Percentiles rank a stretch among this genome's conserved stretches.
These are phyloP conservation scores for Fusarium sp. DNA, from an alignment of 2,329 filamentous ascomycete genomes.

Conservation along the genomic window DNA sequence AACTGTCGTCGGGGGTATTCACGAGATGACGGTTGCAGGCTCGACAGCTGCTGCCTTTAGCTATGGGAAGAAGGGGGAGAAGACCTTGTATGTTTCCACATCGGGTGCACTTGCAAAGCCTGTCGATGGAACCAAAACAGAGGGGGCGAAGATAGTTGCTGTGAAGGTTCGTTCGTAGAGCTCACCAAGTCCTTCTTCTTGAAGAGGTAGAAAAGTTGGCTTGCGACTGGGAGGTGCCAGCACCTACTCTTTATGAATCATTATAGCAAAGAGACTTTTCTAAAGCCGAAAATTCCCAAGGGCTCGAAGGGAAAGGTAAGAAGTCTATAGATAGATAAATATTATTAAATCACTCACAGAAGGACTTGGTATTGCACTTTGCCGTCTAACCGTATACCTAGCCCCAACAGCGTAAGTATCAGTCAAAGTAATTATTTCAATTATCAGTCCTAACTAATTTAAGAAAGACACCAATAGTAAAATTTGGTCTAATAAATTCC, in stretches of 20 bases:
- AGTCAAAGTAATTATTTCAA: too few relatives aligned
- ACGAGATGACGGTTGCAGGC: constrained; percentile 33
- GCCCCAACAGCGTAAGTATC: too few relatives aligned
- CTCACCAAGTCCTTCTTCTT: fast-evolving
- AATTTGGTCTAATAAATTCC: too few relatives aligned
- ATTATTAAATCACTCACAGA: too few relatives aligned
- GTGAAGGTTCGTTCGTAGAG: not conserved
- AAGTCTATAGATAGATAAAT: too few relatives aligned
- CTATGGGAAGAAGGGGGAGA: constrained; percentile 9
- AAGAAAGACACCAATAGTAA: too few relatives aligned
- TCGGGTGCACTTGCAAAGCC: constrained; percentile 24
- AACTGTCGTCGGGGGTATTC: constrained; percentile 19
- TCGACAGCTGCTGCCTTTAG: constrained; percentile 34
- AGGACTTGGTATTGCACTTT: too few relatives aligned
- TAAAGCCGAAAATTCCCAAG: not conserved
- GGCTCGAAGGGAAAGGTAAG: too few relatives aligned
- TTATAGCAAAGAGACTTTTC: not conserved
- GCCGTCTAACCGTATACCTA: too few relatives aligned
- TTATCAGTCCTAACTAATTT: too few relatives aligned
- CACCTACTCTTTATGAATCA: not conserved
- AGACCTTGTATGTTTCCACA: constrained; percentile 24
- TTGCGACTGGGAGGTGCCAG: not conserved
- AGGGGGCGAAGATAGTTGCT: constrained; percentile 36
- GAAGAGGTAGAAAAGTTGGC: too few relatives aligned
- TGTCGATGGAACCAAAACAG: constrained; percentile 24